Percentiles rank a stretch among this genome's conserved stretches.
phyloP scores from a whole-genome alignment of 352 stramenopile genomes.

The Phytophthora melonis region DNA sequence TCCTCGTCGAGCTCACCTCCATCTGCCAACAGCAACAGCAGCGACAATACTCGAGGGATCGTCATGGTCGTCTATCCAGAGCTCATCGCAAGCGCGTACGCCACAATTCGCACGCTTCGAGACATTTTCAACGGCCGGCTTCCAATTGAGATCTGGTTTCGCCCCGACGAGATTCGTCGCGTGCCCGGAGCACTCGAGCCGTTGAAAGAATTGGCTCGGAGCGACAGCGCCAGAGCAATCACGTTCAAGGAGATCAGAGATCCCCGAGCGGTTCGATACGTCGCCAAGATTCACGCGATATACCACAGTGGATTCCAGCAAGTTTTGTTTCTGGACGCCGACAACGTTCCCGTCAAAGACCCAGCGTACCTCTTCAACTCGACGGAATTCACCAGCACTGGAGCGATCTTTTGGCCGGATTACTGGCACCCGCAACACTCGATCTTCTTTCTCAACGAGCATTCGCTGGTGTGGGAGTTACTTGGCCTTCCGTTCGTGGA shows the following conservation, averaged over 20 bases:
- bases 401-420: conserved; percentile 79
- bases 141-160: conserved; percentile 72
- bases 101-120: conserved; percentile 58
- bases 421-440: conserved; percentile 71
- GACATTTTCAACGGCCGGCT: conserved; percentile 43
- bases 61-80: conserved; percentile 73
- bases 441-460: conserved; percentile 68
- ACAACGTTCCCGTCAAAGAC: conserved; percentile 69
- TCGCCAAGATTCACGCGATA: conserved; percentile 68
- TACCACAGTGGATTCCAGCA: conserved; percentile 64
- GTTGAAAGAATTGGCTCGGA: conserved; percentile 21
- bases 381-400: conserved; percentile 47
- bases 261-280: conserved; percentile 42
- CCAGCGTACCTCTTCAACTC: conserved; percentile 68
- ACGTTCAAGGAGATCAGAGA: conserved; percentile 34
- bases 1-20: no score
- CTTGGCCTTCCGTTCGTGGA: conserved; percentile 61
- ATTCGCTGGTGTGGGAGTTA: conserved; percentile 67
- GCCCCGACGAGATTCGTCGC: conserved; percentile 40
- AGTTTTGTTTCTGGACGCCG: conserved; percentile 74
- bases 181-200: conserved; percentile 15
- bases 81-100: conserved; percentile 69
- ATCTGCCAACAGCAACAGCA: conserved; percentile 19
- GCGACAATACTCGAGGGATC: conserved; percentile 44
- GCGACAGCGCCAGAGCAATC: conserved; percentile 41